These are phyloP conservation scores for Entomortierella chlamydospora DNA, from an alignment of 192 early-diverging fungal genomes.

Conservation along the genomic window DNA sequence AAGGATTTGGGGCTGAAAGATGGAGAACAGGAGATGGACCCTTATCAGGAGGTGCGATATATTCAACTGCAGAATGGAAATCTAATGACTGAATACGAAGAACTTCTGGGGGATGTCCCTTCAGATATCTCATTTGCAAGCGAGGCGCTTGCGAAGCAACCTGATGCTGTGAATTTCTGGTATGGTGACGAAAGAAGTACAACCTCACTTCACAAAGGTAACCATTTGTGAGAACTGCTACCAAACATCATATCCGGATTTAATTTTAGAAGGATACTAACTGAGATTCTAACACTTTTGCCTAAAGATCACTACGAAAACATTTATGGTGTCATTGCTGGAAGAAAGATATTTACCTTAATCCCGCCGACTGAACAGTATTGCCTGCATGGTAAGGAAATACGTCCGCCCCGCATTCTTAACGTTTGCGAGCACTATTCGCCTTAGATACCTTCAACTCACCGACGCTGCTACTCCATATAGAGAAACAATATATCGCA, in stretches of 20 bases:
- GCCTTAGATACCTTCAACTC: too few species aligned
- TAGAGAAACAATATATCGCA: constrained; percentile 48
- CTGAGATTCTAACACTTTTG: too few species aligned
- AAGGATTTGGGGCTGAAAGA: background rate
- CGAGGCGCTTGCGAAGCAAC: constrained; percentile 56
- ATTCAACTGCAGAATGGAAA: constrained; percentile 67
- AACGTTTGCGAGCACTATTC: background rate
- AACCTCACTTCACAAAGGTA: constrained; percentile 62
- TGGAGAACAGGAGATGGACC: background rate
- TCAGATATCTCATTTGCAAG: constrained; percentile 55
- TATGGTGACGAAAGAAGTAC: constrained; percentile 59
- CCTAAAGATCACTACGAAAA: constrained; percentile 64
- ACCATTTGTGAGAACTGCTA: background rate
- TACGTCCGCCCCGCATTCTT: background rate
- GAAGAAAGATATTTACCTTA: constrained; percentile 60
- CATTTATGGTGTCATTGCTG: constrained; percentile 62
- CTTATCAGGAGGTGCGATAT: constrained; percentile 54
- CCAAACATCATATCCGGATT: background rate
- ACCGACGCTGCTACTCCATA: constrained; percentile 13
- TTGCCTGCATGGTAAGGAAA: constrained; percentile 60
- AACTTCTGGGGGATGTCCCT: constrained; percentile 54
- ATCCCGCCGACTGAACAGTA: constrained; percentile 62
- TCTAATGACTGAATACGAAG: constrained; percentile 55
- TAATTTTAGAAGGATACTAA: background rate
- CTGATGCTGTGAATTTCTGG: constrained; percentile 68